Evolutionary conservation across 345 rosid species (phyloP).

Genomic region (Erucastrum elatum): DNA sequence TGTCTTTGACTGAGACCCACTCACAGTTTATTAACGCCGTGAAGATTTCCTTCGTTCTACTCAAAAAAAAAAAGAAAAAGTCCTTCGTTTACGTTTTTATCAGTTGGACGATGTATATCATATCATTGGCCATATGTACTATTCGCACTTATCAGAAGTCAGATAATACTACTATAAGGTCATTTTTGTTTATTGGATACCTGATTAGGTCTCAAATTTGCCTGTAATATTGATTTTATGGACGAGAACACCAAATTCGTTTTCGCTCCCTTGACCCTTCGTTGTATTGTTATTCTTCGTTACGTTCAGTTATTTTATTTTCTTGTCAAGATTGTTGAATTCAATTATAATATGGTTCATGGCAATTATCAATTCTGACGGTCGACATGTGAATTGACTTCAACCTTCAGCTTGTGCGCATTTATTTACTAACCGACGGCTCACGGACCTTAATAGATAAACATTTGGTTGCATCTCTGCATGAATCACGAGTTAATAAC

Average conservation of each 20-base stretch:
- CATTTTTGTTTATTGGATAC: not conserved
- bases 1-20: conserved; percentile 28
- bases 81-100: not conserved
- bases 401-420: not conserved
- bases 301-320: not conserved
- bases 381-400: conserved; percentile 37
- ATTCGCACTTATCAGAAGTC: not conserved
- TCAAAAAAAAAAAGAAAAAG: too few relatives aligned
- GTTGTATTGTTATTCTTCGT: not conserved
- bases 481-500: conserved; percentile 26
- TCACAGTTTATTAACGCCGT: conserved; percentile 21
- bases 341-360: conserved; percentile 1
- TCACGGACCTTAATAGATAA: not conserved
- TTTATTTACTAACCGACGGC: conserved; percentile 18
- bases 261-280: not conserved
- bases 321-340: not conserved
- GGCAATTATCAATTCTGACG: conserved; percentile 23
- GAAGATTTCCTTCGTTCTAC: not conserved
- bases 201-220: not conserved
- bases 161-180: not conserved
- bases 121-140: conserved; percentile 16
- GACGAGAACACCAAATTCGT: not conserved
- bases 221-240: not conserved
- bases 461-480: conserved; percentile 7
- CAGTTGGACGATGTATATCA: conserved; percentile 8